Evolutionary conservation across 345 rosid genomes (phyloP).

Genomic region (Camelina neglecta): DNA sequence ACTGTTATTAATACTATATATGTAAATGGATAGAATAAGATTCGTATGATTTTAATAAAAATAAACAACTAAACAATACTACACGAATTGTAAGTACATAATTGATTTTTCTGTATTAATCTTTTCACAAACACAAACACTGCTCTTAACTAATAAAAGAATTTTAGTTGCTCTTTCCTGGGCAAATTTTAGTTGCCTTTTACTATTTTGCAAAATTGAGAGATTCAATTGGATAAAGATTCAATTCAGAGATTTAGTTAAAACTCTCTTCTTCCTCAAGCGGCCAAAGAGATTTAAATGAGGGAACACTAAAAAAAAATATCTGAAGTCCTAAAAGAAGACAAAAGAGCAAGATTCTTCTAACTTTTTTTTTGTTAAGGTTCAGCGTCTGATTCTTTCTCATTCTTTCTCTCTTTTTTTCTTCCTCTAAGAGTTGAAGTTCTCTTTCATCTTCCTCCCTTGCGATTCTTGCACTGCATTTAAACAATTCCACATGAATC

Average conservation of each 20-base stretch:
- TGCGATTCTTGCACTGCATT: slow-evolving; percentile 68
- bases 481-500: neutral
- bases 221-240: no score
- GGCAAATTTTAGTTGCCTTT: no score
- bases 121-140: no score
- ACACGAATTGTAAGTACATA: no score
- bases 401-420: slow-evolving; percentile 58
- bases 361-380: slow-evolving; percentile 26
- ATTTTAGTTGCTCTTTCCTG: no score
- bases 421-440: slow-evolving; percentile 61
- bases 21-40: no score
- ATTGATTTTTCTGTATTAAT: no score
- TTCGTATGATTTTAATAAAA: no score
- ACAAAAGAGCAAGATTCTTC: slow-evolving; percentile 7
- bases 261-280: slow-evolving; percentile 13
- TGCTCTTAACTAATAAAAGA: no score
- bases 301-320: neutral
- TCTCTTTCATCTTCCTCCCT: slow-evolving; percentile 73
- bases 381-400: slow-evolving; percentile 59
- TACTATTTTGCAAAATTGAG: no score
- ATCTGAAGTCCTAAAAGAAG: slow-evolving; percentile 21
- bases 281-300: slow-evolving; percentile 31
- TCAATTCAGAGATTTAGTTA: neutral
- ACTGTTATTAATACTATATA: no score
- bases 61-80: no score